phyloP scores from a whole-genome alignment of 2,329 filamentous ascomycete species.

The Neonectria hederae region DNA sequence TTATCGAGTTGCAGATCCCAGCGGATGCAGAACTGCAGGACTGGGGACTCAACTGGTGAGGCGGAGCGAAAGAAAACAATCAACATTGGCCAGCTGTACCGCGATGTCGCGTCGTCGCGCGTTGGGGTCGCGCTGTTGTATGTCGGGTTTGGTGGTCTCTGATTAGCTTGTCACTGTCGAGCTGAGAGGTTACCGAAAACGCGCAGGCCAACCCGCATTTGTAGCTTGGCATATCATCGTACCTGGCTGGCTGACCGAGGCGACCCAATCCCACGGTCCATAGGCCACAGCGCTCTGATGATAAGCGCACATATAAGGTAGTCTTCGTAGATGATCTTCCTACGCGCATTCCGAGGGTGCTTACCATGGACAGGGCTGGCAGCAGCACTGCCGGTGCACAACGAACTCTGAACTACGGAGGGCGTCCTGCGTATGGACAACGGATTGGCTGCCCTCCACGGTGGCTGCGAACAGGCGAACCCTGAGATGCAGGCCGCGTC shows the following conservation, averaged over 20 bases:
- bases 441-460: conserved; percentile 29
- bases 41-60: conserved; percentile 1
- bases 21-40: conserved; percentile 18
- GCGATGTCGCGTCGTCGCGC: conserved; percentile 32
- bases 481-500: conserved; percentile 15
- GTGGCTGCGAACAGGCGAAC: conserved; percentile 31
- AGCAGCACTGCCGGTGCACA: conserved; percentile 10
- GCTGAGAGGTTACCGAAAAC: conserved; percentile 35
- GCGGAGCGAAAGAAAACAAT: conserved; percentile 30
- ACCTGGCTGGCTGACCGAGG: conserved; percentile 27
- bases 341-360: conserved; percentile 11
- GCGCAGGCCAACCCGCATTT: conserved; percentile 34
- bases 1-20: conserved; percentile 21
- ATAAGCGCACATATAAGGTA: conserved; percentile 23
- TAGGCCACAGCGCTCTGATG: conserved; percentile 26
- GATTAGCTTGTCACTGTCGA: conserved; percentile 30
- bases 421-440: conserved; percentile 9
- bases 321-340: conserved; percentile 3
- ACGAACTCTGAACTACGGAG: conserved; percentile 9
- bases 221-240: conserved; percentile 33
- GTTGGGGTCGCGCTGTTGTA: conserved; percentile 25
- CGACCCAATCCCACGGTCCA: conserved; percentile 27
- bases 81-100: conserved; percentile 23
- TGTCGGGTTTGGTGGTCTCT: conserved; percentile 21
- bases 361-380: conserved; percentile 13